Conservation (phyloP, 495 filamentous ascomycete species). For the Trichoderma gamsii region DNA sequence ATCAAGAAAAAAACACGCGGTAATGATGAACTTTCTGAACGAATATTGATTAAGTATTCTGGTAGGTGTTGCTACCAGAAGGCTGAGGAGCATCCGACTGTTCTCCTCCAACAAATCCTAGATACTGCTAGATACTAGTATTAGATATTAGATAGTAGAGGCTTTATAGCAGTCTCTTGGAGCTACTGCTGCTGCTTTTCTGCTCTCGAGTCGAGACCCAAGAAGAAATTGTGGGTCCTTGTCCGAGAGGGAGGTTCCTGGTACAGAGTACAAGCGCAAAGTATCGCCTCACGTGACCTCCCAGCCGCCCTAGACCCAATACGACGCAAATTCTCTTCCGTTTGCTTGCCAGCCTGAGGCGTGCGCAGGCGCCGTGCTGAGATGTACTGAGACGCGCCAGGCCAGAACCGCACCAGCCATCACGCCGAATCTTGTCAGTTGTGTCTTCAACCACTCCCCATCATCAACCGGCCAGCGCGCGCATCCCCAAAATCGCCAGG, state of each 20-base stretch:
- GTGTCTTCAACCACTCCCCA: slow-evolving; percentile 47
- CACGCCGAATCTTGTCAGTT: slow-evolving; percentile 40
- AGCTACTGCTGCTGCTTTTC: no score
- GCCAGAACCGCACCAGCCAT: slow-evolving; percentile 36
- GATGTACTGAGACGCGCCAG: slow-evolving; percentile 22
- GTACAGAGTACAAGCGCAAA: neutral
- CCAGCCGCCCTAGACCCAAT: neutral
- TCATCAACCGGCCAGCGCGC: slow-evolving; percentile 44
- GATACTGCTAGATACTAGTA: no score
- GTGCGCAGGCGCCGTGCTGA: slow-evolving; percentile 24
- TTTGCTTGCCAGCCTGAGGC: slow-evolving; percentile 12
- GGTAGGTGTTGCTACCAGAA: no score
- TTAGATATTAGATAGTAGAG: no score
- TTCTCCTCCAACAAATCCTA: no score
- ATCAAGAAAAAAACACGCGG: no score
- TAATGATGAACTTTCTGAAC: no score
- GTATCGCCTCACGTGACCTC: neutral
- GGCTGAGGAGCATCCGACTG: no score
- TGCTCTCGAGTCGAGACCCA: no score
- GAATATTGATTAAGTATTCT: no score
- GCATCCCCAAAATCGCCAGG: slow-evolving; percentile 52
- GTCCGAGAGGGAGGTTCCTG: neutral
- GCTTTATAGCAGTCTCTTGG: no score
- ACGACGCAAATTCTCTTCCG: neutral
- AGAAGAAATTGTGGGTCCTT: no score